phyloP scores from a whole-genome alignment of 2,329 filamentous ascomycete species.

The Aspergillus fumigatiaffinis region DNA sequence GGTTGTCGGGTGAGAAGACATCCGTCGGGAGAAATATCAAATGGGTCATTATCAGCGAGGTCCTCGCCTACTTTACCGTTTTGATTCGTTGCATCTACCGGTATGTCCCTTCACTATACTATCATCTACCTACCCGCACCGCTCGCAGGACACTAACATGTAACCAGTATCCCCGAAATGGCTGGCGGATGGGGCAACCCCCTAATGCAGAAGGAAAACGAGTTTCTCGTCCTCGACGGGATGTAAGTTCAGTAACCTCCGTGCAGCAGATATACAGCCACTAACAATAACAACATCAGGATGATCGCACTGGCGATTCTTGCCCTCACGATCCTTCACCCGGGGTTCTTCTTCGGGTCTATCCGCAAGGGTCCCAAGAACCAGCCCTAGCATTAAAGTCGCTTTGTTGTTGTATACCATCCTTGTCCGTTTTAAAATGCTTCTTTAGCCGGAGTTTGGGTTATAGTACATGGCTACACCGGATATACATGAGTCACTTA shows the following conservation, averaged over 20 bases:
- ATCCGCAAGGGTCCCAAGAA: constrained; percentile 25
- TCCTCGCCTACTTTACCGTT: constrained; percentile 38
- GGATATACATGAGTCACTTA: background rate
- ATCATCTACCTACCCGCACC: background rate
- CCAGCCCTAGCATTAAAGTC: constrained; percentile 8
- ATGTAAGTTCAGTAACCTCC: constrained; percentile 30
- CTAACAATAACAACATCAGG: constrained; percentile 24
- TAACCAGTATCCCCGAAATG: constrained; percentile 46
- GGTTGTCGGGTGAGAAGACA: constrained; percentile 24
- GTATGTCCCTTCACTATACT: constrained; percentile 15
- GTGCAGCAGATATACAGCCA: background rate
- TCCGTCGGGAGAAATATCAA: constrained; percentile 19
- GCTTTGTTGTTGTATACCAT: too few species aligned
- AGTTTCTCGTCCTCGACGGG: constrained; percentile 48
- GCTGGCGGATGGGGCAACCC: constrained; percentile 47
- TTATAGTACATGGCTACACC: background rate
- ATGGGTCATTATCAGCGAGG: constrained; percentile 24
- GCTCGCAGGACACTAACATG: constrained; percentile 1
- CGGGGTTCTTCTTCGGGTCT: constrained; percentile 42
- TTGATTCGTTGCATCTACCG: constrained; percentile 44
- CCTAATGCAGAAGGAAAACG: constrained; percentile 45
- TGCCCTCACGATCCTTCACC: constrained; percentile 42
- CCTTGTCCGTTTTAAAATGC: background rate
- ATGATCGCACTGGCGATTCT: constrained; percentile 44
- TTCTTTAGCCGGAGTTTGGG: background rate